Conservation (phyloP, 2,329 filamentous ascomycete species). For the Pseudogymnoascus verrucosus region DNA sequence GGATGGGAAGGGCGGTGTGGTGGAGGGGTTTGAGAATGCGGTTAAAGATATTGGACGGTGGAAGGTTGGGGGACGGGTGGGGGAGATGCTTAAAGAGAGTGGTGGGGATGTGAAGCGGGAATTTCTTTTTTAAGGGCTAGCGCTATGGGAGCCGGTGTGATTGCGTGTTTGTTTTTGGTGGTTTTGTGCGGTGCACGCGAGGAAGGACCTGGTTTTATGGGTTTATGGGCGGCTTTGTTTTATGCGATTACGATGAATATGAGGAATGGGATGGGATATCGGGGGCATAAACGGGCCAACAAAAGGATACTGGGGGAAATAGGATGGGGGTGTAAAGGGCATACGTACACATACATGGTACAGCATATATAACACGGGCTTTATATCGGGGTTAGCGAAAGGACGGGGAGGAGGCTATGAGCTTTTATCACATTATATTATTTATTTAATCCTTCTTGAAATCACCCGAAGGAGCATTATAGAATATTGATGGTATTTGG, state of each 20-base stretch:
- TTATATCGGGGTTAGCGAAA: background rate
- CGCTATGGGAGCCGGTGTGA: background rate
- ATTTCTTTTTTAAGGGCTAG: background rate
- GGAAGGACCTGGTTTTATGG: background rate
- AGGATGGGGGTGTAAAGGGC: background rate
- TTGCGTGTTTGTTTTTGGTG: background rate
- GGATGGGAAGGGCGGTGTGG: background rate
- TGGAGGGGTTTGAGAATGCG: background rate
- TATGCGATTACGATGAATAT: background rate
- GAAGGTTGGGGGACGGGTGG: background rate
- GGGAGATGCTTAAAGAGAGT: background rate
- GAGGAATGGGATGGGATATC: background rate
- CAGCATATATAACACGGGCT: background rate
- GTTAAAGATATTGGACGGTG: background rate
- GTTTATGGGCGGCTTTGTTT: background rate
- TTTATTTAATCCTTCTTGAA: background rate
- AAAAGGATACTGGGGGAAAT: background rate
- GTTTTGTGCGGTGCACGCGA: background rate
- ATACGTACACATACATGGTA: slow-evolving; percentile 1
- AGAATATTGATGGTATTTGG: background rate
- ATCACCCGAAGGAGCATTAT: background rate
- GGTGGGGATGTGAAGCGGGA: background rate
- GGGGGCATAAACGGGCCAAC: background rate
- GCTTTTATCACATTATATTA: background rate
- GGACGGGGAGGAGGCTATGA: background rate